phyloP scores from a whole-genome alignment of 495 filamentous ascomycete species.

The Platismatia glauca region DNA sequence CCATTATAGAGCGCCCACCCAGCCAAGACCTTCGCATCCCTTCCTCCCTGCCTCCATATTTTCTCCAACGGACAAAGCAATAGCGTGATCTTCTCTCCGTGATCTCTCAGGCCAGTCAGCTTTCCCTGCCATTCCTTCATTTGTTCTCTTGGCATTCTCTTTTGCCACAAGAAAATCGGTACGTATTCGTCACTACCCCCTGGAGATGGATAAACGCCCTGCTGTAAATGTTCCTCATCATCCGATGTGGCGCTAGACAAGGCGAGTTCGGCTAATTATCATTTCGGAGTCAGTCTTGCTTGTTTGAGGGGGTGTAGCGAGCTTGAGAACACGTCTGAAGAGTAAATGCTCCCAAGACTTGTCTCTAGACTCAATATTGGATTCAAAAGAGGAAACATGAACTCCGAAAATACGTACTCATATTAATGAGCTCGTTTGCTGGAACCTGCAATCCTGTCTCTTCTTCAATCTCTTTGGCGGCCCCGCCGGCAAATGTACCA shows the following conservation, averaged over 20 bases:
- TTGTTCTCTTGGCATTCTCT: slow-evolving; percentile 51
- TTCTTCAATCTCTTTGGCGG: slow-evolving; percentile 75
- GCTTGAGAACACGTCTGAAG: too few relatives aligned
- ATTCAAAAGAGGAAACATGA: too few relatives aligned
- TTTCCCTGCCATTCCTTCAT: slow-evolving; percentile 65
- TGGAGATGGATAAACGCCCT: slow-evolving; percentile 63
- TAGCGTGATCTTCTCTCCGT: slow-evolving; percentile 76
- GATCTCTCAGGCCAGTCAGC: slow-evolving; percentile 64
- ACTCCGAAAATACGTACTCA: too few relatives aligned
- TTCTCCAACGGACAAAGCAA: slow-evolving; percentile 64
- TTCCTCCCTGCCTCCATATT: slow-evolving; percentile 64
- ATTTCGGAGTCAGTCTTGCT: too few relatives aligned
- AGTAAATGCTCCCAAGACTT: too few relatives aligned
- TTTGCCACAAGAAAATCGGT: slow-evolving; percentile 66
- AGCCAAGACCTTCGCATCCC: slow-evolving; percentile 72
- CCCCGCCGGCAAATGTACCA: slow-evolving; percentile 65
- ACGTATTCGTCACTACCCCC: slow-evolving; percentile 84
- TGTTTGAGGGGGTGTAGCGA: too few relatives aligned
- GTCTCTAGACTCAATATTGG: too few relatives aligned
- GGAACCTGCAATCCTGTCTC: slow-evolving; percentile 61
- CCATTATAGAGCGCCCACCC: slow-evolving; percentile 72
- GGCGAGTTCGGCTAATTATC: slow-evolving; percentile 49
- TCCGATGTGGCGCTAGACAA: slow-evolving; percentile 23
- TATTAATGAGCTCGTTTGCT: slow-evolving; percentile 52
- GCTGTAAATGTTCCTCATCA: slow-evolving; percentile 45